A percentile compares a stretch with the other conserved stretches of the same genome.
phyloP scores from a whole-genome alignment of 768 basidiomycete species.

The Polyporus arcularius region DNA sequence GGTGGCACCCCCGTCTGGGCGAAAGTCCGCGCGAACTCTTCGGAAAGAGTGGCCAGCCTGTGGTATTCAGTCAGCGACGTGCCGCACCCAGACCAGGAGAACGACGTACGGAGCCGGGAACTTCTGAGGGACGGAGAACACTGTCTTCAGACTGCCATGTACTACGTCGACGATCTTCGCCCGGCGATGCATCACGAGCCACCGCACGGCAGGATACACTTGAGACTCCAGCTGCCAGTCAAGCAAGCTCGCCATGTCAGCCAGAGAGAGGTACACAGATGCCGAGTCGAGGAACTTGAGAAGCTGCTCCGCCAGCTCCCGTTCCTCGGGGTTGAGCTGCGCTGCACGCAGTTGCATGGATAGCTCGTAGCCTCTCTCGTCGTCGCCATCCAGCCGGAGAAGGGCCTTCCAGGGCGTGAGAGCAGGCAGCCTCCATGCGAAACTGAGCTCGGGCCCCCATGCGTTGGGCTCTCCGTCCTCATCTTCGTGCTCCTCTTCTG shows the following conservation, averaged over 20 bases:
- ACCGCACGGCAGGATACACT: conserved; percentile 87
- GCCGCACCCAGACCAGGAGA: neutral
- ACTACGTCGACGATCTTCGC: conserved; percentile 90
- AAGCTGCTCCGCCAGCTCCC: conserved; percentile 67
- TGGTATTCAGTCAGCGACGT: neutral
- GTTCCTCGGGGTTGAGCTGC: conserved; percentile 64
- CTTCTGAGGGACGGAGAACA: conserved; percentile 73
- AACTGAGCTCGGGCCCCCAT: conserved; percentile 70
- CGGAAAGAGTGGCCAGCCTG: conserved; percentile 55
- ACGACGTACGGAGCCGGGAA: conserved; percentile 59
- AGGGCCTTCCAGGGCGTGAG: conserved; percentile 93
- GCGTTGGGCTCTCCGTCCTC: conserved; percentile 37
- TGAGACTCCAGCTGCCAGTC: conserved; percentile 85
- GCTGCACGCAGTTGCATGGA: conserved; percentile 60
- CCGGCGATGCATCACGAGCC: conserved; percentile 87
- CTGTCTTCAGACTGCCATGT: conserved; percentile 74
- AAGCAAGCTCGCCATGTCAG: conserved; percentile 76
- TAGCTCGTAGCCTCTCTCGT: conserved; percentile 57
- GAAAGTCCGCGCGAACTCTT: conserved; percentile 66
- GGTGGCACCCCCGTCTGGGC: conserved; percentile 59
- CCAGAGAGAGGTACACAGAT: conserved; percentile 71
- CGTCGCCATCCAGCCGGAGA: conserved; percentile 64
- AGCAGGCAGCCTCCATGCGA: conserved; percentile 72
- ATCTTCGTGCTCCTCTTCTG: conserved; percentile 48
- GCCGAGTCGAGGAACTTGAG: conserved; percentile 75